phyloP scores from a whole-genome alignment of 306 rosid species.

The Sophora flavescens region DNA sequence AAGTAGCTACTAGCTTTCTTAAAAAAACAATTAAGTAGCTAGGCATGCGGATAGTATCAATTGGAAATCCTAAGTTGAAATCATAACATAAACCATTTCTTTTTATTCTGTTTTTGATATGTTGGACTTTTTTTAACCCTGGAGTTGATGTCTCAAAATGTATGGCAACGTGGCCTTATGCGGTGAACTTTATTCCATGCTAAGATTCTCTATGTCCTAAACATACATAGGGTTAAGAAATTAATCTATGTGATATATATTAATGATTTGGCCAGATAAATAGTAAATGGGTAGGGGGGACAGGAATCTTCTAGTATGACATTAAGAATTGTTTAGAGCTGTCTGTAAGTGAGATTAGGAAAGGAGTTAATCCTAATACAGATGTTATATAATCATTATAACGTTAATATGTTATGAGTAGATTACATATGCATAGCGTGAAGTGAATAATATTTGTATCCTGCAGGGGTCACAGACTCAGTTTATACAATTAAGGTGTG shows the following conservation, averaged over 20 bases:
- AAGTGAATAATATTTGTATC: slow-evolving; percentile 59
- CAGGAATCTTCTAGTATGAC: slow-evolving; percentile 51
- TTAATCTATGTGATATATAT: neutral
- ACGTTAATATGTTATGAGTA: slow-evolving; percentile 65
- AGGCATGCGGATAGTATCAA: slow-evolving; percentile 49
- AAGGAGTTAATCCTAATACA: slow-evolving; percentile 44
- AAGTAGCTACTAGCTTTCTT: slow-evolving; percentile 25
- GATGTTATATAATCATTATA: slow-evolving; percentile 57
- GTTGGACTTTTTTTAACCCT: neutral
- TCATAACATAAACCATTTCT: slow-evolving; percentile 24
- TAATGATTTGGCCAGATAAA: slow-evolving; percentile 23
- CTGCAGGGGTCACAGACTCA: slow-evolving; percentile 39
- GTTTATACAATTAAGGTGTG: slow-evolving; percentile 8
- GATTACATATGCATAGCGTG: slow-evolving; percentile 69
- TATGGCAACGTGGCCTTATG: slow-evolving; percentile 46
- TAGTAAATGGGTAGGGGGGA: slow-evolving; percentile 43
- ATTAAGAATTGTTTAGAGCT: slow-evolving; percentile 52
- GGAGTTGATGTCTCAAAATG: slow-evolving; percentile 35
- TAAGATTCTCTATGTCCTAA: slow-evolving; percentile 47
- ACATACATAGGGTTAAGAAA: slow-evolving; percentile 28
- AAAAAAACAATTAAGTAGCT: neutral
- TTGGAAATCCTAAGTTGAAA: slow-evolving; percentile 30
- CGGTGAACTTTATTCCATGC: slow-evolving; percentile 38
- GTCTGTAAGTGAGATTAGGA: slow-evolving; percentile 51
- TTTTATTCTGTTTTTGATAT: slow-evolving; percentile 2